Evolutionary conservation across 441 rosid species (phyloP).

Genomic region (Adansonia madagascariensis): DNA sequence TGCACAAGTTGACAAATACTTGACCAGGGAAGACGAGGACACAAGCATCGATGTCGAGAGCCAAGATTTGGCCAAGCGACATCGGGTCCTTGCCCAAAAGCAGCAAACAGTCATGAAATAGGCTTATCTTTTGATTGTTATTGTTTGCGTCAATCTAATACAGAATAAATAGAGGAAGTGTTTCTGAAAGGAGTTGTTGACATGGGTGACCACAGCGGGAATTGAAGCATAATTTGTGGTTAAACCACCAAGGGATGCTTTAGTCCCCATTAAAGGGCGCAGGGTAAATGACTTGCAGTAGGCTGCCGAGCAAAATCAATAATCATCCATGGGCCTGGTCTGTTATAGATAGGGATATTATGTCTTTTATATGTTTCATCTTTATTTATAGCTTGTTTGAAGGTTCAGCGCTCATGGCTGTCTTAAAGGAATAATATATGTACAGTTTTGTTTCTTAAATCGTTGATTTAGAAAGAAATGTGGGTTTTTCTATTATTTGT

Average conservation of each 20-base stretch:
- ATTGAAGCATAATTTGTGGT: constrained; percentile 9
- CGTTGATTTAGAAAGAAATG: constrained; percentile 3
- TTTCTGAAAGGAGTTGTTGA: neutral
- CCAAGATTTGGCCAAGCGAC: constrained; percentile 33
- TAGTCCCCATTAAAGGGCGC: neutral
- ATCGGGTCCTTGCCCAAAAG: constrained; percentile 36
- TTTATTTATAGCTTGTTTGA: constrained; percentile 8
- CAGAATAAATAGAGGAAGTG: neutral
- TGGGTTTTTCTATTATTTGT: neutral
- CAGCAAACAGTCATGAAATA: constrained; percentile 54
- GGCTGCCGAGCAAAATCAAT: constrained; percentile 8
- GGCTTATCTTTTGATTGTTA: constrained; percentile 19
- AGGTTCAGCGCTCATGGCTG: constrained; percentile 13
- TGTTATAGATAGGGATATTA: neutral
- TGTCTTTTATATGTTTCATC: neutral
- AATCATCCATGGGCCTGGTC: constrained; percentile 1
- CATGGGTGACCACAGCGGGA: constrained; percentile 2
- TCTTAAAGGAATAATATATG: neutral
- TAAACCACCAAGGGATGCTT: constrained; percentile 10
- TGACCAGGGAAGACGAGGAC: constrained; percentile 41
- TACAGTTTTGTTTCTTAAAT: neutral
- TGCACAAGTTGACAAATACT: constrained; percentile 81
- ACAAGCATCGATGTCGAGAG: neutral
- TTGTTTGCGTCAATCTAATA: constrained; percentile 1
- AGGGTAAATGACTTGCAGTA: neutral